Conservation (phyloP, 2,329 filamentous ascomycete genomes). For the Talaromyces atroroseus region DNA sequence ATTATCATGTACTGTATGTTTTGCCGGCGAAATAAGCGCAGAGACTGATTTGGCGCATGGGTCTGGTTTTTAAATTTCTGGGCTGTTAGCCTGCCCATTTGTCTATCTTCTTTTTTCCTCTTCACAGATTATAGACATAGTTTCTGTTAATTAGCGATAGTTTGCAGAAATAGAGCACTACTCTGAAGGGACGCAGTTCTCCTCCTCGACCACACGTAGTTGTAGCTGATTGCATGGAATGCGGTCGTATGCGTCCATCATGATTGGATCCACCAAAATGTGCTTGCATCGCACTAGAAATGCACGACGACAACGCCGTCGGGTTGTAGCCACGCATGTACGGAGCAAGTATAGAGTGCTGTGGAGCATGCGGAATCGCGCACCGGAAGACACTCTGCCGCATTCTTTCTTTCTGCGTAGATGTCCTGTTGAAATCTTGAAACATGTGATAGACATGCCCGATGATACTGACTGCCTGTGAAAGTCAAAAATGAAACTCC, state of each 20-base stretch:
- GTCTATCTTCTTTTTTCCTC: not conserved
- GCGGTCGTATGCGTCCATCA: not conserved
- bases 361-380: not conserved
- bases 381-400: not conserved
- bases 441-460: too few relatives aligned
- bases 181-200: not conserved
- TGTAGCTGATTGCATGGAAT: not conserved
- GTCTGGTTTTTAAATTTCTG: conserved; percentile 4
- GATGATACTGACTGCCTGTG: too few relatives aligned
- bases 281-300: not conserved
- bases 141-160: conserved; percentile 6
- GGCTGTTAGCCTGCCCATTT: not conserved
- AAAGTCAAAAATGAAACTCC: too few relatives aligned
- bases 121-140: conserved; percentile 5
- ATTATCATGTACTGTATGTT: conserved; percentile 15
- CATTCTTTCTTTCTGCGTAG: not conserved
- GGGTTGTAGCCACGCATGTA: not conserved
- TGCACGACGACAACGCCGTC: conserved; percentile 3
- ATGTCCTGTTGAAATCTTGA: too few relatives aligned
- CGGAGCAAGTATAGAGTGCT: not conserved
- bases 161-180: conserved; percentile 5
- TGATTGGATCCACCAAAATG: not conserved
- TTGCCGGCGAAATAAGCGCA: conserved; percentile 10
- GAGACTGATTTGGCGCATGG: conserved; percentile 10
- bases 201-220: not conserved